Evolutionary conservation across 169 alveolate species (phyloP), one percentile per base, ranked within the genome.

Genomic region (Cytauxzoon felis): DNA sequence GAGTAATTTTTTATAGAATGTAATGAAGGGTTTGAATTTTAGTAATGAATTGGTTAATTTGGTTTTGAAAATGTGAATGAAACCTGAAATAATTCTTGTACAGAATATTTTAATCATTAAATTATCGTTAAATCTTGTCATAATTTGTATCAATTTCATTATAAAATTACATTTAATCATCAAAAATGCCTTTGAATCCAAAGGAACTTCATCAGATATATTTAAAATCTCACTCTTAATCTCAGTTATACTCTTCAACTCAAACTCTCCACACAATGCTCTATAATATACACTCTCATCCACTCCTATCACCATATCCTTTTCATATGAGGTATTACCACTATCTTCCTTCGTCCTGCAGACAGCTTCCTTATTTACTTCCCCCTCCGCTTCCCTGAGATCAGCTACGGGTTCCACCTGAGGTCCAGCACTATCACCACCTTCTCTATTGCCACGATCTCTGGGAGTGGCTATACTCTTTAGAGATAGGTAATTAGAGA

Each of bases 21-120:
- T 30, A 33, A 8, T 34, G 49, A 71, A 52, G 3, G 19, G 23
- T 49, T 24, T n/a, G 21, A 16, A 23, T 6, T 49, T 42, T 7
- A 54, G 16, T 47, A 71, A 53, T 11, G 71, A 70, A 13, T 40
- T 11, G 9, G 78, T 72, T 9, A 73, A 32, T 2, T 52, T 45
- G 30, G 49, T 1, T n/a, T 70, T 70, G n/a, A 73, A 64, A n/a
- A 51, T 42, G 24, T 32, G 2, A 34, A 73, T 13, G 23, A 73
- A 43, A 3, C 84, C 84, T 33, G 80, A 63, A n/a, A 73, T 18
- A 5, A 57, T 40, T 4, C 41, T 52, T 30, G 47, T 40, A 18
- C 38, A 63, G 41, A 43, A 54, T 33, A 51, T 36, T 21, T 63
- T 69, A 7, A 73, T 43, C 4, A 18, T 26, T 1, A 32, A 24